A percentile compares a stretch with the other conserved stretches of the same genome.
Evolutionary conservation across 2,329 filamentous ascomycete genomes (phyloP).

Genomic region (Pseudogymnoascus sp.): DNA sequence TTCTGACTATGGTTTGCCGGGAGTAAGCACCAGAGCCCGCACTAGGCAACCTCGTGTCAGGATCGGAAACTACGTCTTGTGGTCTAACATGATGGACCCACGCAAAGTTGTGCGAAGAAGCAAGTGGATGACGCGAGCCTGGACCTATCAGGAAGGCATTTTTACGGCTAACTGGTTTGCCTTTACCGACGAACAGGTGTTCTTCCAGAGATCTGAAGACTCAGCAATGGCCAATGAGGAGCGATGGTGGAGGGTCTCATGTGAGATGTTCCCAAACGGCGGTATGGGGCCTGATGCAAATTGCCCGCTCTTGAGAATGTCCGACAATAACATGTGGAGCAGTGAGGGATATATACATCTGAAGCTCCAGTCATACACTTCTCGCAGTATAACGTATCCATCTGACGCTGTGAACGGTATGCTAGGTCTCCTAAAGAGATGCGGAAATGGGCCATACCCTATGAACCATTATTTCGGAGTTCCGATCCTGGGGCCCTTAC

Average conservation of each 20-base stretch:
- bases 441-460: background rate
- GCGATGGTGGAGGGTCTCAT: background rate
- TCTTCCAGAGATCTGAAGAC: slow-evolving; percentile 15
- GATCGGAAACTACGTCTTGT: slow-evolving; percentile 10
- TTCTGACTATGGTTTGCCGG: slow-evolving; percentile 13
- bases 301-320: background rate
- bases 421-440: background rate
- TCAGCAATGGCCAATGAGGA: background rate
- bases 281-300: background rate
- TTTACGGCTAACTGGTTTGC: slow-evolving; percentile 24
- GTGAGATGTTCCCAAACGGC: background rate
- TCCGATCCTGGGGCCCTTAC: background rate
- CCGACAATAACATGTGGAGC: background rate
- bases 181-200: slow-evolving; percentile 27
- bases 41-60: slow-evolving; percentile 5
- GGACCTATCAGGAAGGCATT: slow-evolving; percentile 18
- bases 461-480: background rate
- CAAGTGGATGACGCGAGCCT: slow-evolving; percentile 16
- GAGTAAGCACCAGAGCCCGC: background rate
- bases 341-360: background rate
- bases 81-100: slow-evolving; percentile 7
- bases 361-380: background rate
- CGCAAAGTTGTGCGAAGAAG: background rate
- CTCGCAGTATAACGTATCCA: background rate
- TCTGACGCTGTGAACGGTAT: background rate